Evolutionary conservation across 352 stramenopile species (phyloP).

Genomic region (Lagenidium sp.): DNA sequence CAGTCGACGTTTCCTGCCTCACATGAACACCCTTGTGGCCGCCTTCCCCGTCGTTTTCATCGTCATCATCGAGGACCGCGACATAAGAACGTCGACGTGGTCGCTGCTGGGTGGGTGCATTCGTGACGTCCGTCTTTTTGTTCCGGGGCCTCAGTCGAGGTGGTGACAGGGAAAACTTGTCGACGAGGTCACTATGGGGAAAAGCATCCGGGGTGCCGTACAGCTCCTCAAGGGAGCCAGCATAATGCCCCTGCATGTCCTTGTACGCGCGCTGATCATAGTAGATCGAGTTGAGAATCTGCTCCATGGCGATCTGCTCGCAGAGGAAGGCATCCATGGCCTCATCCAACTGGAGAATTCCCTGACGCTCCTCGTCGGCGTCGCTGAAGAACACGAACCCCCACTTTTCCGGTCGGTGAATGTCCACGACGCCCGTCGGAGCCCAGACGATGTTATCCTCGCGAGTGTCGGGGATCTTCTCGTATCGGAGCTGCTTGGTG

Average conservation of each 20-base stretch:
- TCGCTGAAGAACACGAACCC: slow-evolving; percentile 56
- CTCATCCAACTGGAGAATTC: slow-evolving; percentile 24
- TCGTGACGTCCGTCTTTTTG: slow-evolving; percentile 2
- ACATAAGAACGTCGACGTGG: slow-evolving; percentile 11
- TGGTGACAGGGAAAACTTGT: slow-evolving; percentile 20
- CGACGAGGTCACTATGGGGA: slow-evolving; percentile 17
- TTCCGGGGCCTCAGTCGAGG: slow-evolving; percentile 20
- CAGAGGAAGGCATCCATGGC: slow-evolving; percentile 29
- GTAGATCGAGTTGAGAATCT: slow-evolving; percentile 52
- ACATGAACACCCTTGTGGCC: neutral
- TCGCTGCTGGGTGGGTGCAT: neutral
- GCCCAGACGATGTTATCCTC: slow-evolving; percentile 76
- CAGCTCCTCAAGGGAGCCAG: slow-evolving; percentile 26
- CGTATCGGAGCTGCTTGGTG: slow-evolving; percentile 33
- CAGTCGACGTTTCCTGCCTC: neutral
- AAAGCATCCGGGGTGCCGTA: slow-evolving; percentile 21
- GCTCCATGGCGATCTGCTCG: slow-evolving; percentile 45
- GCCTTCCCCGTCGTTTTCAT: slow-evolving; percentile 8
- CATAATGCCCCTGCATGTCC: slow-evolving; percentile 26
- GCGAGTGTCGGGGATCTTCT: slow-evolving; percentile 32
- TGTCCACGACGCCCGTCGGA: slow-evolving; percentile 62
- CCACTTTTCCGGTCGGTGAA: slow-evolving; percentile 69
- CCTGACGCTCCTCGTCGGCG: slow-evolving; percentile 24
- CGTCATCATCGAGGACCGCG: slow-evolving; percentile 16
- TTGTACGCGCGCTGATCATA: slow-evolving; percentile 53